Evolutionary conservation across 495 filamentous ascomycete genomes (phyloP).

Genomic region (Podospora tetraspora): DNA sequence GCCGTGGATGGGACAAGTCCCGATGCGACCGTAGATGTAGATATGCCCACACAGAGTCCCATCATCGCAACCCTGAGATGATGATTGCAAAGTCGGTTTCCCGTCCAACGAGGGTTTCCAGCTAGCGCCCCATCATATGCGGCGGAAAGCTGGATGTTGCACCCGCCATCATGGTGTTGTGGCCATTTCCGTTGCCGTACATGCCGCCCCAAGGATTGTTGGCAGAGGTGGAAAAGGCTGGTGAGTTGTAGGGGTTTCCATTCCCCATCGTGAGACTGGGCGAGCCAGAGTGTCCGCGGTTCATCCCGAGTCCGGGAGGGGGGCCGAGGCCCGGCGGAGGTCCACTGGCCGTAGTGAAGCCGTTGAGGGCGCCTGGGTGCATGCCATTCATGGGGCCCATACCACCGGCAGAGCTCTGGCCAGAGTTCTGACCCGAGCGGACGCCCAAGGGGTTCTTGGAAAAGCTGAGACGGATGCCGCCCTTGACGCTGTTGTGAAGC

Average conservation of each 20-base stretch:
- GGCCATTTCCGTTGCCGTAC: slow-evolving; percentile 19
- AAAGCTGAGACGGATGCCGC: slow-evolving; percentile 95
- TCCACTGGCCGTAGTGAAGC: slow-evolving; percentile 67
- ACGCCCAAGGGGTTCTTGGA: slow-evolving; percentile 97
- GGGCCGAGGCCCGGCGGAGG: slow-evolving; percentile 68
- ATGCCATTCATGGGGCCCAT: slow-evolving; percentile 49
- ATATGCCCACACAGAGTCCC: background rate
- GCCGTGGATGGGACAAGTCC: background rate
- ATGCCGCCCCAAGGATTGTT: slow-evolving; percentile 25
- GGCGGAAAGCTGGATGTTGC: slow-evolving; percentile 19
- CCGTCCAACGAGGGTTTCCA: background rate
- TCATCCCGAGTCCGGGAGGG: slow-evolving; percentile 59
- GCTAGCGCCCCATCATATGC: slow-evolving; percentile 32
- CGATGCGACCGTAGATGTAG: background rate
- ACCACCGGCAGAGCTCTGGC: slow-evolving; percentile 38
- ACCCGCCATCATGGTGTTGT: slow-evolving; percentile 20
- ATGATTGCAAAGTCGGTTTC: background rate
- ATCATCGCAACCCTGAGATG: background rate
- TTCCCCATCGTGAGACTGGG: slow-evolving; percentile 15
- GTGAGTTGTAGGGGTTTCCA: slow-evolving; percentile 17
- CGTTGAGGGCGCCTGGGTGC: slow-evolving; percentile 36
- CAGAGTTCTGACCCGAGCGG: slow-evolving; percentile 61
- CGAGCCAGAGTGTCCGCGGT: slow-evolving; percentile 31
- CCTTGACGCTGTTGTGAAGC: slow-evolving; percentile 89
- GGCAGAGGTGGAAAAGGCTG: slow-evolving; percentile 16